These are phyloP conservation scores for Gossypium stocksii DNA, from an alignment of 345 rosid species.

Conservation along the genomic window DNA sequence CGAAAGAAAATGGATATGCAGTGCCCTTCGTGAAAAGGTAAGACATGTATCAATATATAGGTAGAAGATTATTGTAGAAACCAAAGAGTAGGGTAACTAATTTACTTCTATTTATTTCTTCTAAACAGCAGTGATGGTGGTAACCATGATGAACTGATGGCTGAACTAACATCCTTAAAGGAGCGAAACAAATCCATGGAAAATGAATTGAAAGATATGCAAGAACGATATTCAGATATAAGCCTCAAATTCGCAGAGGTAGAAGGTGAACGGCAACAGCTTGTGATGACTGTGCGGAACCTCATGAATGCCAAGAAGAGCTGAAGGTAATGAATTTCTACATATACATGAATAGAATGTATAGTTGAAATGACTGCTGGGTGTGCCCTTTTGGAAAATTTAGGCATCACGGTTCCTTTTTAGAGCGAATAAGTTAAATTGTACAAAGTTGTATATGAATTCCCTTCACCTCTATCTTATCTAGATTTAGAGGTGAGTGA, in stretches of 20 bases:
- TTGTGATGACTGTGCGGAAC: slow-evolving; percentile 80
- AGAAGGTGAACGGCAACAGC: slow-evolving; percentile 96
- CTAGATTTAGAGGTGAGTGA: background rate
- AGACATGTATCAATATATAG: background rate
- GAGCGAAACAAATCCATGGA: slow-evolving; percentile 65
- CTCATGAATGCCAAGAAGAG: slow-evolving; percentile 58
- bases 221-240: slow-evolving; percentile 78
- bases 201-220: slow-evolving; percentile 83
- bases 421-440: slow-evolving; percentile 31
- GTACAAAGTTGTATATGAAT: slow-evolving; percentile 27
- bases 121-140: slow-evolving; percentile 17
- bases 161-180: slow-evolving; percentile 44
- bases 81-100: background rate
- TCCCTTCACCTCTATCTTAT: background rate
- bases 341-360: slow-evolving; percentile 32
- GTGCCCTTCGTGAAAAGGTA: slow-evolving; percentile 34
- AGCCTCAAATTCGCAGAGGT: slow-evolving; percentile 95
- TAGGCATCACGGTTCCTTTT: slow-evolving; percentile 10
- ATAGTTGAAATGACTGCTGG: slow-evolving; percentile 19
- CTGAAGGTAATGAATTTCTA: slow-evolving; percentile 26
- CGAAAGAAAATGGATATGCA: slow-evolving; percentile 22
- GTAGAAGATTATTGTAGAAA: background rate
- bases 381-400: background rate
- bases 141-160: slow-evolving; percentile 21
- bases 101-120: background rate